Base-by-base conservation (phyloP, 2,329 filamentous ascomycete genomes). In the Aspergillus pseudoterreus region DNA sequence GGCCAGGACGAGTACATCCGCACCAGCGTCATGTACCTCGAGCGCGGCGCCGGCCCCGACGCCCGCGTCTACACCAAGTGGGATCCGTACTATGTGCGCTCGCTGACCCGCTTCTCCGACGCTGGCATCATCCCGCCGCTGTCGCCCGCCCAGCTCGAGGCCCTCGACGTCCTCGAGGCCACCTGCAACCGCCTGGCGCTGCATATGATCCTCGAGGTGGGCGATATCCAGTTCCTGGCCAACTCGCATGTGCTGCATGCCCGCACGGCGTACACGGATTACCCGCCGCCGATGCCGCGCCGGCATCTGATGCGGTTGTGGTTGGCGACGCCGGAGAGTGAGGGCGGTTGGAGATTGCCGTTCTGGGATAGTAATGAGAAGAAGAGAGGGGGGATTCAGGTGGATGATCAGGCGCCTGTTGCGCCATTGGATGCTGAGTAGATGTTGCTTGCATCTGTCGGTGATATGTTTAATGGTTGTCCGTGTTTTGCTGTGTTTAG, bases 311-410 rank as follows among this genome's bases (percentile, higher is more conserved):
- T 95, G 78, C 79, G 91, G 43, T 73, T 95, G 58, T 96, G 91
- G 91, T 74, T 96, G 50, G 85, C 88, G 10, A 90, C 88, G 2
- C 90, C 90, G 0, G 87, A 92, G 72, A 78, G 72, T 19, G 90
- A 95, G 70, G 91, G 90, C 2, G 91, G 91, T 0, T 95, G 90
- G 90, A 84, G 81, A 47, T 71, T 95, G 70, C 90, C 90, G 1
- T 92, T 92, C 73, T 85, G 83, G 61, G 91, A 95, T 70, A 87
- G 82, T 50, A 76, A 82, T 50, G 87, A 94, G 78, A 89, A 88
- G 81, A 95, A 95, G 82, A 80, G 91, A 15, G 90, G 90, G 6
- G 91, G 90, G 0, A 89, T 95, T 58, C 91, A 95, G 74, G 90
- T 96, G 2, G 82, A 95, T 69, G 83, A 95, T 68, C 88, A 80